A percentile compares a stretch with the other conserved stretches of the same genome.
These are phyloP conservation scores for Oryza glumipatula DNA, from an alignment of 176 grass and related monocot species.

Conservation along the genomic window DNA sequence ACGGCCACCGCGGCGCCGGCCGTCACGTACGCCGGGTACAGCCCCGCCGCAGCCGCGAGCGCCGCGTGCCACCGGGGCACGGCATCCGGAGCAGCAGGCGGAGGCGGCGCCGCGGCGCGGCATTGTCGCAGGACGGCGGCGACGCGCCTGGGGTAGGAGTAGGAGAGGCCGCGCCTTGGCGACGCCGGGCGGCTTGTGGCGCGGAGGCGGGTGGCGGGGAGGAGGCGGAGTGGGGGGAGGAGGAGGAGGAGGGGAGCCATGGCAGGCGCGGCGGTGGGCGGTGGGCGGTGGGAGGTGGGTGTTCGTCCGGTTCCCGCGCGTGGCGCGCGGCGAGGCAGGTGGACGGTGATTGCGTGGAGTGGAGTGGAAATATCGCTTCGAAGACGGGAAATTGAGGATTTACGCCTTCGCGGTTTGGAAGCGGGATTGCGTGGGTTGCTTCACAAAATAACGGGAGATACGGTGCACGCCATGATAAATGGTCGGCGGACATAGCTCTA, in stretches of 20 bases:
- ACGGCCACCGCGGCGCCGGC: slow-evolving; percentile 52
- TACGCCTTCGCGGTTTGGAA: no score
- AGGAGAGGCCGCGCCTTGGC: background rate
- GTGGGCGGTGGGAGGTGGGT: background rate
- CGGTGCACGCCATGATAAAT: no score
- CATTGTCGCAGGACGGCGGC: slow-evolving; percentile 13
- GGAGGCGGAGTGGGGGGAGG: background rate
- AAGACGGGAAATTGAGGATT: background rate
- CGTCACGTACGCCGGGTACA: slow-evolving; percentile 72
- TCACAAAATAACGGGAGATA: no score
- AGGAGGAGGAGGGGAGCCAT: slow-evolving; percentile 56
- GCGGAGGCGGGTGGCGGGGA: background rate
- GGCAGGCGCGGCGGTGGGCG: background rate
- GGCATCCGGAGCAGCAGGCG: background rate
- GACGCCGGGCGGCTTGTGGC: background rate
- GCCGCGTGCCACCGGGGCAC: slow-evolving; percentile 44
- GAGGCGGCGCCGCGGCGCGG: background rate
- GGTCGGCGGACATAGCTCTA: no score
- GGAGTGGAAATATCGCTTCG: background rate
- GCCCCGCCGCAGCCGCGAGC: slow-evolving; percentile 56
- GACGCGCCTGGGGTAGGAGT: background rate
- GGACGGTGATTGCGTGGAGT: background rate
- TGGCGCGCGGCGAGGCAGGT: background rate
- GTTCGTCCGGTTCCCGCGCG: background rate
- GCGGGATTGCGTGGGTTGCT: no score